A percentile compares a stretch with the other conserved stretches of the same genome.
Evolutionary conservation across 768 basidiomycete genomes (phyloP).

Genomic region (Kockovaella imperatae): DNA sequence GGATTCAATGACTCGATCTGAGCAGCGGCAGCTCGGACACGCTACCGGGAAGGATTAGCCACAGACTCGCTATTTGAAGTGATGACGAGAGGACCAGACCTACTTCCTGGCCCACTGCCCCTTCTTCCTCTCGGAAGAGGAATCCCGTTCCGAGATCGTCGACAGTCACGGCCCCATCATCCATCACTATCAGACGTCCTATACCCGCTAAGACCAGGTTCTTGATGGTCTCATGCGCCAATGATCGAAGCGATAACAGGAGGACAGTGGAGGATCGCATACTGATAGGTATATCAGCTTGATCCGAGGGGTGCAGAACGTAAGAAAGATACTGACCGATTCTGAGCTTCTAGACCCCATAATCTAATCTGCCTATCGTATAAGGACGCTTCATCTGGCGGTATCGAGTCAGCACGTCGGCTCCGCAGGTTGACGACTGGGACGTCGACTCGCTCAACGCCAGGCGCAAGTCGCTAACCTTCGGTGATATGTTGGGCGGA

Average conservation of each 20-base stretch:
- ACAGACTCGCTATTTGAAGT: neutral
- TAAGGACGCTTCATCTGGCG: constrained; percentile 57
- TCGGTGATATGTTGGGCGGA: no score
- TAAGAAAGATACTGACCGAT: constrained; percentile 54
- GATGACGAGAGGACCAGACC: constrained; percentile 7
- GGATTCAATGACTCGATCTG: constrained; percentile 88
- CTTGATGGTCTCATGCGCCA: constrained; percentile 90
- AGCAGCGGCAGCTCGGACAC: constrained; percentile 72
- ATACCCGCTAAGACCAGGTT: constrained; percentile 97
- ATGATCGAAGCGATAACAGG: constrained; percentile 66
- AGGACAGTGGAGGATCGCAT: constrained; percentile 91
- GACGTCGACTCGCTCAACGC: no score
- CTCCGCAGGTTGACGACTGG: no score
- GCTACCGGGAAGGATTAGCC: constrained; percentile 48
- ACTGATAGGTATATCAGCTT: constrained; percentile 47
- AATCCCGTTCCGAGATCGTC: constrained; percentile 89
- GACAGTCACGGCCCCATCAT: constrained; percentile 63
- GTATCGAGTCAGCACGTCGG: no score
- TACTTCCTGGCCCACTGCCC: constrained; percentile 71
- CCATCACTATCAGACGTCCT: constrained; percentile 77
- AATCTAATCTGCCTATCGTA: constrained; percentile 96
- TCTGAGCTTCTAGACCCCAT: constrained; percentile 98
- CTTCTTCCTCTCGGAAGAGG: constrained; percentile 84
- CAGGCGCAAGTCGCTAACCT: no score
- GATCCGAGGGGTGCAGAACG: neutral